These are phyloP conservation scores for Phyllostachys edulis DNA, from an alignment of 176 grass and related monocot species.

Conservation along the genomic window DNA sequence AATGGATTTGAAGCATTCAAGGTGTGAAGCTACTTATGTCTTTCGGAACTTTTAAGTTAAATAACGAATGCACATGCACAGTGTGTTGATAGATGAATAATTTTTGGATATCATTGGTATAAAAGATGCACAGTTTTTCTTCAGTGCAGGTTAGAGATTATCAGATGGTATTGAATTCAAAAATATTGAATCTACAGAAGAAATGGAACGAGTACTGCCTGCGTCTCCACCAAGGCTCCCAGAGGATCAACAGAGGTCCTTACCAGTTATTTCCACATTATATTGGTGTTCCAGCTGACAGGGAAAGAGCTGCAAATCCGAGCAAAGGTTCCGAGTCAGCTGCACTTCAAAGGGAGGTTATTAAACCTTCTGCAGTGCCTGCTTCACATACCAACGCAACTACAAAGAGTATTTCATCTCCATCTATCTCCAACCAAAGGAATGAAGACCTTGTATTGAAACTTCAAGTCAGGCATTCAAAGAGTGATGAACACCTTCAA, in stretches of 20 bases:
- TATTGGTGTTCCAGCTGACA: constrained; percentile 33
- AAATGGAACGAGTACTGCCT: constrained; percentile 78
- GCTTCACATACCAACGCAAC: constrained; percentile 14
- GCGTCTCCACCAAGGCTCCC: constrained; percentile 41
- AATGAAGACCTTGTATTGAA: constrained; percentile 63
- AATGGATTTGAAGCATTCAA: constrained; percentile 64
- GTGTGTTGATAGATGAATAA: background rate
- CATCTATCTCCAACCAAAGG: constrained; percentile 44
- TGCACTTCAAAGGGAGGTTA: constrained; percentile 27
- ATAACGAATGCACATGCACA: background rate
- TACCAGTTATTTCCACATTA: constrained; percentile 41
- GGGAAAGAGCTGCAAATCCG: constrained; percentile 36
- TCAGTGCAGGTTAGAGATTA: constrained; percentile 82
- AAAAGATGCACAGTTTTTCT: constrained; percentile 69
- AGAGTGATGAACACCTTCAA: constrained; percentile 60
- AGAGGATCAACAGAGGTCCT: constrained; percentile 41
- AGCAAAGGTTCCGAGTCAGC: constrained; percentile 25
- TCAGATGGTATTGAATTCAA: constrained; percentile 62
- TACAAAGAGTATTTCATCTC: constrained; percentile 58
- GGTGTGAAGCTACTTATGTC: constrained; percentile 56
- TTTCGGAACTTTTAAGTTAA: constrained; percentile 21
- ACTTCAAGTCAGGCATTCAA: constrained; percentile 54
- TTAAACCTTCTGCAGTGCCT: constrained; percentile 41
- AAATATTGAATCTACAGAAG: constrained; percentile 68
- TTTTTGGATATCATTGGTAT: constrained; percentile 44